These are phyloP conservation scores for Petunia hybrid DNA, from an alignment of 305 asterid species.

Conservation along the genomic window DNA sequence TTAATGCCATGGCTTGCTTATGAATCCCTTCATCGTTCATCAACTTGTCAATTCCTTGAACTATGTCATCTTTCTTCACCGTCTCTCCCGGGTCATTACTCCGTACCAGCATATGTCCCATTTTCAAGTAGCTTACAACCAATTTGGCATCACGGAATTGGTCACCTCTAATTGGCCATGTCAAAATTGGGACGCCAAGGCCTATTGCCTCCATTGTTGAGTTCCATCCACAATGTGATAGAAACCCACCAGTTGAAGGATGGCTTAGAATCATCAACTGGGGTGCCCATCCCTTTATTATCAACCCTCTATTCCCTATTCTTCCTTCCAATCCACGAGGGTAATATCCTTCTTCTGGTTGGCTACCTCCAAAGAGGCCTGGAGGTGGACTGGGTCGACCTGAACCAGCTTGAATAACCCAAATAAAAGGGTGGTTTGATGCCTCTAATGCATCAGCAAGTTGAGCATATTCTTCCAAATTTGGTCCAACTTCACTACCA, in stretches of 20 bases:
- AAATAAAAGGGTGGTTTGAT: slow-evolving; percentile 54
- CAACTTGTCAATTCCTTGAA: slow-evolving; percentile 52
- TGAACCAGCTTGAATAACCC: slow-evolving; percentile 72
- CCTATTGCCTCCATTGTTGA: slow-evolving; percentile 72
- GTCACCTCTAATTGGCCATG: slow-evolving; percentile 84
- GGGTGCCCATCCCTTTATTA: slow-evolving; percentile 82
- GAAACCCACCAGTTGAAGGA: slow-evolving; percentile 67
- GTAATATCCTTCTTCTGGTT: slow-evolving; percentile 52
- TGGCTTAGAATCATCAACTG: slow-evolving; percentile 67
- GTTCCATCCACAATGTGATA: slow-evolving; percentile 89
- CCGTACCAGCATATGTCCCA: slow-evolving; percentile 45
- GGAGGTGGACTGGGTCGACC: slow-evolving; percentile 56
- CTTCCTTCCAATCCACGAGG: slow-evolving; percentile 59
- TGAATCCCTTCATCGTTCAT: slow-evolving; percentile 59
- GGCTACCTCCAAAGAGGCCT: slow-evolving; percentile 39
- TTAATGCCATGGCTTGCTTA: slow-evolving; percentile 46
- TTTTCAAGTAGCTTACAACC: slow-evolving; percentile 51
- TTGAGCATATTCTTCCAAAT: slow-evolving; percentile 57
- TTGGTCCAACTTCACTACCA: slow-evolving; percentile 81
- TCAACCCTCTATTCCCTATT: slow-evolving; percentile 58
- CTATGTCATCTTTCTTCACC: slow-evolving; percentile 54
- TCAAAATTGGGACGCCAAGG: slow-evolving; percentile 66
- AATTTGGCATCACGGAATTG: slow-evolving; percentile 66
- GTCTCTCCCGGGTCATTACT: slow-evolving; percentile 43
- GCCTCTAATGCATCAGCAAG: slow-evolving; percentile 61